phyloP scores from a whole-genome alignment of 108 stramenopile genomes.

The Epithemia pelagica region DNA sequence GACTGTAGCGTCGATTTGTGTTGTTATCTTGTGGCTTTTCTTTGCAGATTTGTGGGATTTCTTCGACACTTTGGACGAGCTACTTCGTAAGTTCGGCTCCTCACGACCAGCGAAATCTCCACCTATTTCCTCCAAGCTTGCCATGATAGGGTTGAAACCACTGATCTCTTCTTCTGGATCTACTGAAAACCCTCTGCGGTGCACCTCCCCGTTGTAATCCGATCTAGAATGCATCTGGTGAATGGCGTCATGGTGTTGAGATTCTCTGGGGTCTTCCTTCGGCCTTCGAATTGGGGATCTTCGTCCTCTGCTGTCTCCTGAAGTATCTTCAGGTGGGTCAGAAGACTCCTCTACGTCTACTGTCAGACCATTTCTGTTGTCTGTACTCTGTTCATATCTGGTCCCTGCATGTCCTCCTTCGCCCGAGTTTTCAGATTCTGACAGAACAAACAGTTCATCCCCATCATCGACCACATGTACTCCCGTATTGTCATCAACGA shows the following conservation, averaged over 20 bases:
- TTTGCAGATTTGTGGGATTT: no score
- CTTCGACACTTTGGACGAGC: not conserved
- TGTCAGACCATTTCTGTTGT: not conserved
- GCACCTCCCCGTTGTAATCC: not conserved
- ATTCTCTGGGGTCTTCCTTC: not conserved
- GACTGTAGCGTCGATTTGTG: not conserved
- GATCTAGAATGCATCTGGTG: not conserved
- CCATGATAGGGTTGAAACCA: no score
- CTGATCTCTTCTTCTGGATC: not conserved
- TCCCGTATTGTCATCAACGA: slow-evolving; percentile 1
- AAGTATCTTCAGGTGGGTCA: not conserved
- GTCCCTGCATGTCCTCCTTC: not conserved
- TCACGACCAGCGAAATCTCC: not conserved
- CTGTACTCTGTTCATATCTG: not conserved
- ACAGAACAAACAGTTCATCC: not conserved
- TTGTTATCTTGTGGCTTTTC: not conserved
- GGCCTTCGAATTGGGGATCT: not conserved
- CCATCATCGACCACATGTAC: not conserved
- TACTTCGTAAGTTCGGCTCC: not conserved
- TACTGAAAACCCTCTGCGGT: not conserved
- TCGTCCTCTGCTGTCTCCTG: not conserved
- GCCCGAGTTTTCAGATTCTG: not conserved
- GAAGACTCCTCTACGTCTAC: not conserved
- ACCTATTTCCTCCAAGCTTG: not conserved
- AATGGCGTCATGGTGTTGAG: not conserved